A percentile compares a stretch with the other conserved stretches of the same genome.
Conservation (phyloP, 2,329 filamentous ascomycete species). For the Aureobasidium mangrovei region DNA sequence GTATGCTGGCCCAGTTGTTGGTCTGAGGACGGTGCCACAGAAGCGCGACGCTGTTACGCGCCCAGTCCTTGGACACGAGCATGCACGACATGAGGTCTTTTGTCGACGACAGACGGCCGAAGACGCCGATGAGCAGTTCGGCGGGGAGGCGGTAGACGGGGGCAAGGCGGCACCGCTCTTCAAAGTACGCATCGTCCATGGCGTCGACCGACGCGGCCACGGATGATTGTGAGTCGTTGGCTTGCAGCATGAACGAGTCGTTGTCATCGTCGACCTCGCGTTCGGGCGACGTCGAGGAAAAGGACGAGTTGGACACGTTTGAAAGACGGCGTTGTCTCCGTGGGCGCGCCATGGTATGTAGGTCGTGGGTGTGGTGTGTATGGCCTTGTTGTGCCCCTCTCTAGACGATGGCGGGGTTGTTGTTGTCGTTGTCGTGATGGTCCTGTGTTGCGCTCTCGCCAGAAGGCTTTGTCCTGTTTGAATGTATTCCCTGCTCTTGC, state of each 20-base stretch:
- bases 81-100: constrained; percentile 78
- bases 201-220: constrained; percentile 64
- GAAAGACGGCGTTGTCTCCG: constrained; percentile 18
- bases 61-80: constrained; percentile 91
- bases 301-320: constrained; percentile 38
- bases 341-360: constrained; percentile 10
- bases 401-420: background rate
- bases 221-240: constrained; percentile 88
- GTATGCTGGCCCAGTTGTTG: constrained; percentile 74
- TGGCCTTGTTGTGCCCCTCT: background rate
- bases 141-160: constrained; percentile 80
- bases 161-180: constrained; percentile 52
- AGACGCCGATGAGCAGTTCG: constrained; percentile 89
- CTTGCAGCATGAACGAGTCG: constrained; percentile 75
- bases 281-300: constrained; percentile 65
- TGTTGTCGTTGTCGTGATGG: background rate
- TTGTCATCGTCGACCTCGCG: constrained; percentile 81
- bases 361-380: background rate
- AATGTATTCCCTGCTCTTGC: no score
- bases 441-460: no score
- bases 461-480: no score
- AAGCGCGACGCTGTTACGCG: constrained; percentile 81
- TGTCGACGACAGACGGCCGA: constrained; percentile 66
- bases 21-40: constrained; percentile 93
- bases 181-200: constrained; percentile 54